Percentiles rank a stretch among this genome's conserved stretches.
Conservation (phyloP, 139 green algal genomes). For the Closterium sp. region DNA sequence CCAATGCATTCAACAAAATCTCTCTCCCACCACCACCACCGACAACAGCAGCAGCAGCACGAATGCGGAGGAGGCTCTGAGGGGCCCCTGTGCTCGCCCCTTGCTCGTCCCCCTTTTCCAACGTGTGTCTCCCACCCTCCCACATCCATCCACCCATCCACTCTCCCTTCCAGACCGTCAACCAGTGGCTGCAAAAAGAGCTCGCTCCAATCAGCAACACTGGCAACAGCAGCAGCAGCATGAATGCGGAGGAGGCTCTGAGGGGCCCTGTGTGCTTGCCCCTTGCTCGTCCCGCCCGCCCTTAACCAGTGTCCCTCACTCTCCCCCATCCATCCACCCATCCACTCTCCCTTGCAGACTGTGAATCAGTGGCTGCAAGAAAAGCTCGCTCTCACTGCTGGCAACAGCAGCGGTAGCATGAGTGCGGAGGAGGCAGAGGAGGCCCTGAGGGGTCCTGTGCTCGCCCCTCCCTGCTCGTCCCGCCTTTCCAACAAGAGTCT, state of each 20-base stretch:
- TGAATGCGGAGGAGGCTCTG: not conserved
- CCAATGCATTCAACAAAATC: no score
- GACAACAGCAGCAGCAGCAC: no score
- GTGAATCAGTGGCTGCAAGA: not conserved
- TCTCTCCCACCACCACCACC: no score
- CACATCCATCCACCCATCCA: no score
- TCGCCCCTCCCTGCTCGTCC: no score
- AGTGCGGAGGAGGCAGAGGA: not conserved
- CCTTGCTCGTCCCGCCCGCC: no score
- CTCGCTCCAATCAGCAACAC: no score
- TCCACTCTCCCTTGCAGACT: not conserved
- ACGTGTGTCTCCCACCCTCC: not conserved
- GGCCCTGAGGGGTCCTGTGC: not conserved
- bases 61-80: not conserved
- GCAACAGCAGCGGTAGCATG: not conserved
- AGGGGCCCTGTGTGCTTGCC: not conserved
- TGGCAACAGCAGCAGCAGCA: no score
- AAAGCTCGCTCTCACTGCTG: not conserved
- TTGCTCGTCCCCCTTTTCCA: not conserved
- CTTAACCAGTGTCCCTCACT: not conserved
- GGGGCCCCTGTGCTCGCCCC: not conserved
- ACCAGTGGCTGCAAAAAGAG: no score
- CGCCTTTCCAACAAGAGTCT: not conserved
- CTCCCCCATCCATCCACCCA: not conserved
- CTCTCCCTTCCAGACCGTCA: no score